These are phyloP conservation scores for Cinnamomum chago DNA, from an alignment of 164 flowering plant genomes.

Conservation along the genomic window DNA sequence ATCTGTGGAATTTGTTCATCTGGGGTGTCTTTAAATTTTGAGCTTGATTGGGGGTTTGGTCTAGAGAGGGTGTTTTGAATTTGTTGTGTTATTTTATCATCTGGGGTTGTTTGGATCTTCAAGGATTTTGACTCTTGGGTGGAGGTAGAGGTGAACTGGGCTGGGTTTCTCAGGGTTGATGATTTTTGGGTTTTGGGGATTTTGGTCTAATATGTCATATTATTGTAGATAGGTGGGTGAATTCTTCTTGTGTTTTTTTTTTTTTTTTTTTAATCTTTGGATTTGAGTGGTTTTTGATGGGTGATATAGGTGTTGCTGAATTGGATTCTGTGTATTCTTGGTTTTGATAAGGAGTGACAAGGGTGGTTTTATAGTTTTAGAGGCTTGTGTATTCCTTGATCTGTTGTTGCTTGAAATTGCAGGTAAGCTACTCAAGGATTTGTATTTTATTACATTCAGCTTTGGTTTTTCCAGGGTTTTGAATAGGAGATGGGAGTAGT, in stretches of 20 bases:
- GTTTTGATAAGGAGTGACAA: neutral
- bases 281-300: neutral
- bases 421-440: neutral
- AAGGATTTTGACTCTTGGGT: neutral
- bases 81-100: neutral
- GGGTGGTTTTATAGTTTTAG: neutral
- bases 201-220: neutral
- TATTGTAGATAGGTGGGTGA: neutral
- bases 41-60: neutral
- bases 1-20: neutral
- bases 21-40: neutral
- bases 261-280: neutral
- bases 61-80: neutral
- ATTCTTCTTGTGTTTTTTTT: neutral
- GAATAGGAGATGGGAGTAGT: neutral
- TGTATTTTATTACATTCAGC: neutral
- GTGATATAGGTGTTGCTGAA: neutral
- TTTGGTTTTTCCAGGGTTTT: neutral
- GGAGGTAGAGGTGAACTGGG: conserved; percentile 2
- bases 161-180: neutral
- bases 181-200: neutral
- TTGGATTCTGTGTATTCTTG: neutral
- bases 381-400: neutral
- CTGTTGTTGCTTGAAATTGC: neutral
- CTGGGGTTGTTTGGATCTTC: neutral